These are phyloP conservation scores for Heliocybe sulcata DNA, from an alignment of 1,284 basidiomycete species.

Conservation along the genomic window DNA sequence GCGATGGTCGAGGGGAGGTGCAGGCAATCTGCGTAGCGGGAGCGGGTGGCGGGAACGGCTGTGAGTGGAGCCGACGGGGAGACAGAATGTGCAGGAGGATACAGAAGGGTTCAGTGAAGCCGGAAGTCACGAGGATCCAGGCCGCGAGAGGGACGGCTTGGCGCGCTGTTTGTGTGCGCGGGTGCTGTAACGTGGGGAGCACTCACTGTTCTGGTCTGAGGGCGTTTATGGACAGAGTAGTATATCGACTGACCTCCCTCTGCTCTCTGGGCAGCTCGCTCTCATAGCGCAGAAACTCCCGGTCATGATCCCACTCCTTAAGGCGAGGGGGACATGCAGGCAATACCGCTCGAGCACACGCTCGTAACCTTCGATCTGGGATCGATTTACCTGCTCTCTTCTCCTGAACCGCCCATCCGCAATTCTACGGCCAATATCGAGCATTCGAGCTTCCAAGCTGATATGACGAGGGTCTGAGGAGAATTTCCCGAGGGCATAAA, in stretches of 20 bases:
- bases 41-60: slow-evolving; percentile 24
- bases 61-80: slow-evolving; percentile 19
- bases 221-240: too few relatives aligned
- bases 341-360: slow-evolving; percentile 71
- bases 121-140: slow-evolving; percentile 15
- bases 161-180: slow-evolving; percentile 8
- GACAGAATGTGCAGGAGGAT: slow-evolving; percentile 21
- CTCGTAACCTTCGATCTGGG: slow-evolving; percentile 36
- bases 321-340: slow-evolving; percentile 58
- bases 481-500: slow-evolving; percentile 61
- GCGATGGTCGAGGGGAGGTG: background rate
- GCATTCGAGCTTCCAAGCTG: slow-evolving; percentile 61
- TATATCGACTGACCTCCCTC: slow-evolving; percentile 40
- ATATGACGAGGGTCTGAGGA: slow-evolving; percentile 61
- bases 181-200: background rate
- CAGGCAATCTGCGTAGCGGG: slow-evolving; percentile 6
- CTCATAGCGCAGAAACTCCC: slow-evolving; percentile 68
- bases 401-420: slow-evolving; percentile 71
- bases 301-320: slow-evolving; percentile 71
- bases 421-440: slow-evolving; percentile 54
- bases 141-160: slow-evolving; percentile 12
- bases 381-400: slow-evolving; percentile 30
- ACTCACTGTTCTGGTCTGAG: background rate
- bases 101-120: slow-evolving; percentile 39
- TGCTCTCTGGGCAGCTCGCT: slow-evolving; percentile 43